Conservation (phyloP, 2,329 filamentous ascomycete genomes). For the Epicoccum nigrum region DNA sequence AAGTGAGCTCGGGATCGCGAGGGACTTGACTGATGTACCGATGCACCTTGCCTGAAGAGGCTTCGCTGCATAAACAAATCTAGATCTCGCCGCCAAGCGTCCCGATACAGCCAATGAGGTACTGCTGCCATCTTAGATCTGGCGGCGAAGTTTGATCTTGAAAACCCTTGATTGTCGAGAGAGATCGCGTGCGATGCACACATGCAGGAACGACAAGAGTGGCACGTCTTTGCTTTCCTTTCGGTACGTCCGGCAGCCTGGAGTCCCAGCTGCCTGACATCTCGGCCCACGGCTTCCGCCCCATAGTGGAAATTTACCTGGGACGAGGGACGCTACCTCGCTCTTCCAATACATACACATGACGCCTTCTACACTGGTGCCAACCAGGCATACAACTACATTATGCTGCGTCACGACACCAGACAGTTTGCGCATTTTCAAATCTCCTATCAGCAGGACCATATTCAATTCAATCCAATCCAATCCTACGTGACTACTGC, state of each 20-base stretch:
- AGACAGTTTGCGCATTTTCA: too few species aligned
- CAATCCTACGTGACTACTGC: constrained; percentile 1
- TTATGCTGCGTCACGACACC: neutral
- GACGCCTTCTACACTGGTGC: neutral
- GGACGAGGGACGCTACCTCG: too few species aligned
- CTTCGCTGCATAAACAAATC: constrained; percentile 15
- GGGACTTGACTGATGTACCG: constrained; percentile 12
- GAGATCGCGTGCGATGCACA: constrained; percentile 14
- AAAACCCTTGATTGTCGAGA: constrained; percentile 14
- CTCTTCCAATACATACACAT: neutral
- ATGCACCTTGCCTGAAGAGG: constrained; percentile 24
- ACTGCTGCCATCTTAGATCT: constrained; percentile 21
- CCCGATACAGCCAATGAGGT: constrained; percentile 19
- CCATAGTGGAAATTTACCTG: neutral
- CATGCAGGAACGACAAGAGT: constrained; percentile 17
- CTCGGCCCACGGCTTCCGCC: neutral
- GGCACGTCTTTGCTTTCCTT: constrained; percentile 6
- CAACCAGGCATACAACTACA: neutral
- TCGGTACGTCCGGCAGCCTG: constrained; percentile 3
- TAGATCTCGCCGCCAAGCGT: constrained; percentile 22
- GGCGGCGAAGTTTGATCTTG: constrained; percentile 17
- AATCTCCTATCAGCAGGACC: too few species aligned
- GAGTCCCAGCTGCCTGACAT: neutral
- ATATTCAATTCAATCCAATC: too few species aligned
- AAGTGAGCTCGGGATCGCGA: constrained; percentile 36